Base-by-base conservation (phyloP, 2,329 filamentous ascomycete species). In the Alternaria ventricosa region DNA sequence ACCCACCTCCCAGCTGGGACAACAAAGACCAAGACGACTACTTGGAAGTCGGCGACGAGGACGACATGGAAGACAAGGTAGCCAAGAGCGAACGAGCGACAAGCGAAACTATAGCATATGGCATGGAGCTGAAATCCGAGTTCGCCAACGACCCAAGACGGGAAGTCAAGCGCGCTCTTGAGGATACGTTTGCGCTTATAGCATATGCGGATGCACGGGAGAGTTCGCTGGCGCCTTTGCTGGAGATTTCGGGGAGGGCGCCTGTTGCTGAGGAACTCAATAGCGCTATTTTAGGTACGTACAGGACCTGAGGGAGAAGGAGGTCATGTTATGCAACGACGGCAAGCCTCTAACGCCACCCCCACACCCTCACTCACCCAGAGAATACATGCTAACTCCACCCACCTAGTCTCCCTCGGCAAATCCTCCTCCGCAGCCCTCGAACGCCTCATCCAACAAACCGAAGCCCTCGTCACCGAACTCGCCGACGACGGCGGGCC, bases 241-340 rank as follows among this genome's bases (percentile, higher is more conserved):
- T 99, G 61, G 92, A 97, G 72, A 85, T 87, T 43, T 88, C 87
- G 56, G 93, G 92, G 1, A 85, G 96, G 46, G 88, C 90, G 18
- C 85, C 88, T 18, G 93, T 98, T 44, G 94, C 94, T 9, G 96
- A 99, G 82, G 94, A 97, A 79, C 84, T 99, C 60, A 98, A 98
- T 80, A 92, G 93, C 64, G 94, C 93, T 50, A 97, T 99, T 72
- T 80, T 99, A 64, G 89, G 94, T 97, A 74, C 47, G 71, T 76
- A 22, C 20, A 15, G 15, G 13, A n/a, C n/a, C n/a, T n/a, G n/a
- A n/a, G n/a, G n/a, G n/a, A n/a, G n/a, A n/a, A n/a, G n/a, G n/a
- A n/a, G n/a, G n/a, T n/a, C n/a, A n/a, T n/a, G n/a, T n/a, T n/a
- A n/a, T n/a, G n/a, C n/a, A n/a, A n/a, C n/a, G n/a, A n/a, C n/a